These are phyloP conservation scores for Canna indica DNA, from an alignment of 176 grass and related monocot species.

Conservation along the genomic window DNA sequence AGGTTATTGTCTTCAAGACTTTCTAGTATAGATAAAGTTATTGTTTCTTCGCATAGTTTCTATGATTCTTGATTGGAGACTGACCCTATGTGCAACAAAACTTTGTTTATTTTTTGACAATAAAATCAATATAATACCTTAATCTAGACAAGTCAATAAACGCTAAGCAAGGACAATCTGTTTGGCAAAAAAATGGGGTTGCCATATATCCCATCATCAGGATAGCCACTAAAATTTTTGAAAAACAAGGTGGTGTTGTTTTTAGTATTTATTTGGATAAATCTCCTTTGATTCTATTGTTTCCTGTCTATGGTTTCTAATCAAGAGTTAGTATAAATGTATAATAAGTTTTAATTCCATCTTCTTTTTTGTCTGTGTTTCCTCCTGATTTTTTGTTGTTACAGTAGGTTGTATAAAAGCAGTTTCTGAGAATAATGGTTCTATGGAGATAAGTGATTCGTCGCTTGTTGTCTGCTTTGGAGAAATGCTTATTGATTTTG, in stretches of 20 bases:
- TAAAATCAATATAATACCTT: neutral
- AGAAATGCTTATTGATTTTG: conserved; percentile 88
- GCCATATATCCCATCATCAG: neutral
- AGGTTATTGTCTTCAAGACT: neutral
- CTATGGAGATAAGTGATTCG: conserved; percentile 34
- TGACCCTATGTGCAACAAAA: neutral
- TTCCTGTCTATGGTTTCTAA: neutral
- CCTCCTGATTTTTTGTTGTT: conserved; percentile 11
- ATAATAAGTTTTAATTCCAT: neutral
- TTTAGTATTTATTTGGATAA: neutral
- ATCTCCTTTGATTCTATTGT: neutral
- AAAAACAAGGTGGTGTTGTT: neutral
- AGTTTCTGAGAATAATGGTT: conserved; percentile 22
- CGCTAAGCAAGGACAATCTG: neutral
- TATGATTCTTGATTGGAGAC: too few relatives aligned
- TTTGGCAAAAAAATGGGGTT: neutral
- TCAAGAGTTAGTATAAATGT: neutral
- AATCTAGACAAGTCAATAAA: neutral
- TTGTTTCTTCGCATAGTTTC: neutral
- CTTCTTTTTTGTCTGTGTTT: conserved; percentile 4
- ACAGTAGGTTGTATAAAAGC: conserved; percentile 37
- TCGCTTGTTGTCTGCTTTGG: conserved; percentile 78
- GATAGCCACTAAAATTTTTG: neutral
- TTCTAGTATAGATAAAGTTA: neutral
- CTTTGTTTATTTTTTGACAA: neutral